Base-by-base conservation (phyloP, 805 yeast species). In the Kodamaea sagamina region DNA sequence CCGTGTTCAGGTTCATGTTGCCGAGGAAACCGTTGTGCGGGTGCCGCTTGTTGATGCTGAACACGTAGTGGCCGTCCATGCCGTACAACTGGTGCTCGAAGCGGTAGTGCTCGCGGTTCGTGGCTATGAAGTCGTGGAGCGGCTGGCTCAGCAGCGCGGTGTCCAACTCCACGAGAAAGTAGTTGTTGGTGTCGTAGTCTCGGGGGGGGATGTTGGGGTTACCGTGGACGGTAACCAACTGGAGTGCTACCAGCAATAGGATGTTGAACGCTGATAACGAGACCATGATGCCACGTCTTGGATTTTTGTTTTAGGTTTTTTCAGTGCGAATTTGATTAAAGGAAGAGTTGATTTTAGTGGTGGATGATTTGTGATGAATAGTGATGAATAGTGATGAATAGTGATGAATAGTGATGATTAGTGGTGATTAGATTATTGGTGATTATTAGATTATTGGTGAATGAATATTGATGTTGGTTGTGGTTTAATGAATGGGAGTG, bases 51-150 rank as follows among this genome's bases (percentile, higher is more conserved):
- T 61, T 49, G 19, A 77, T 58, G 6, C 92, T 84, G 53, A 87
- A 84, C 10, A 88, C 84, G 58, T 76, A 80, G 58, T 82, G 83
- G 47, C 80, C 70, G 16, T 77, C 80, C 16, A 81, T 58, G 0
- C 84, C 85, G 27, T 82, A 71, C 2, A 81, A 78, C 17, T 69
- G 75, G 58, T 86, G 87, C 58, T 88, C 95, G 54, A 67, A 86
- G 16, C 47, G 44, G 50, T 60, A 70, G 17, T 29, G 12, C 11
- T 58, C 58, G 3, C 76, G 71, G 57, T 75, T 72, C 10, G 53
- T 38, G 0, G 52, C 26, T 9, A 63, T 54, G 40, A 84, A 71
- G n/a, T 65, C 55, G 0, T 47, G 39, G 7, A 71, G 53, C 7
- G 69, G 63, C 19, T 42, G 42, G 35, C 48, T 58, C 16, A 61